Evolutionary conservation across 176 grass and related monocot species (phyloP).

Genomic region (Oryza australiensis): DNA sequence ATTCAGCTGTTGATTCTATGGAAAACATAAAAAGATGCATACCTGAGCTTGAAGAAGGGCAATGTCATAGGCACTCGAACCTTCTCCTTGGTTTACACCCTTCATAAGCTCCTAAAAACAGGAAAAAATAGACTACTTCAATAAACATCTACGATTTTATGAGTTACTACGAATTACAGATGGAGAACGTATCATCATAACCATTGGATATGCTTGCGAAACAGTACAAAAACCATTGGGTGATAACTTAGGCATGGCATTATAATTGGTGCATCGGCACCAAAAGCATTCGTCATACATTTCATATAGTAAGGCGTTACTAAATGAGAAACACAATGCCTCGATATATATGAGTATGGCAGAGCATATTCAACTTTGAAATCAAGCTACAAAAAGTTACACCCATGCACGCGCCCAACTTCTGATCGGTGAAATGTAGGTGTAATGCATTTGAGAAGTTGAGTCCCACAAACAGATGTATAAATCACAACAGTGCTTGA

Average conservation of each 20-base stretch:
- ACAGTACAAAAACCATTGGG: neutral
- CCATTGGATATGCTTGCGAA: neutral
- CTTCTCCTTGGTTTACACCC: constrained; percentile 67
- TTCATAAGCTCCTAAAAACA: constrained; percentile 75
- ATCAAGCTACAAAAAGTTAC: neutral
- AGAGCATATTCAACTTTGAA: neutral
- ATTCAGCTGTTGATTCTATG: neutral
- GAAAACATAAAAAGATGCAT: constrained; percentile 13
- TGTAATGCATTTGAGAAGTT: neutral
- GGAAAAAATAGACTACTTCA: neutral
- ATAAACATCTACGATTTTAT: constrained; percentile 15
- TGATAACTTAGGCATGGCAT: constrained; percentile 11
- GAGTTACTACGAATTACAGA: neutral
- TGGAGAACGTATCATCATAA: constrained; percentile 16
- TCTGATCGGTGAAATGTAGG: neutral
- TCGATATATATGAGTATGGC: neutral
- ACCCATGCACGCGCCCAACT: too few species aligned
- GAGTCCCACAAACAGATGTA: neutral
- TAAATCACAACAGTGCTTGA: neutral
- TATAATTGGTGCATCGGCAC: neutral
- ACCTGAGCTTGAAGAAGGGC: constrained; percentile 94
- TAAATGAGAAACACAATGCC: neutral
- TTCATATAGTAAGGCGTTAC: neutral
- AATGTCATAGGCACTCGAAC: constrained; percentile 61
- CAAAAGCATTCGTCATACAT: neutral